A percentile compares a stretch with the other conserved stretches of the same genome.
These are phyloP conservation scores for Balansia obtecta DNA, from an alignment of 2,329 filamentous ascomycete genomes.

Conservation along the genomic window DNA sequence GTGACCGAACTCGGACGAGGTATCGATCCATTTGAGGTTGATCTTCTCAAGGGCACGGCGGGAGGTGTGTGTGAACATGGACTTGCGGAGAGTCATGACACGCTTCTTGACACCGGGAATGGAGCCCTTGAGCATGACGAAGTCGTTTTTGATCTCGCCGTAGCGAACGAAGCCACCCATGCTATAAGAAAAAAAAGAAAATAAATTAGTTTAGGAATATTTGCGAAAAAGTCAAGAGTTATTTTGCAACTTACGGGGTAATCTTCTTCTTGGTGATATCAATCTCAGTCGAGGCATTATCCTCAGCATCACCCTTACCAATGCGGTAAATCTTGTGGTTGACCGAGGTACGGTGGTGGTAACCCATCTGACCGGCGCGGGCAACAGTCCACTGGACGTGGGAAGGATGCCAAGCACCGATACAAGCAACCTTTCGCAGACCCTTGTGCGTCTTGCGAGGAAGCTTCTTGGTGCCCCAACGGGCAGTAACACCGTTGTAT, in stretches of 20 bases:
- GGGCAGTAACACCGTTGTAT: conserved; percentile 90
- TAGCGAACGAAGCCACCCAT: conserved; percentile 99
- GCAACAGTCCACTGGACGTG: conserved; percentile 99
- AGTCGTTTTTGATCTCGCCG: conserved; percentile 99
- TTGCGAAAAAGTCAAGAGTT: no score
- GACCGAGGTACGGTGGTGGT: conserved; percentile 99
- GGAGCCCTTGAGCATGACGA: conserved; percentile 93
- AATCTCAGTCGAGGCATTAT: conserved; percentile 87
- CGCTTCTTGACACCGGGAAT: conserved; percentile 99
- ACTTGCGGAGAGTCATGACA: conserved; percentile 97
- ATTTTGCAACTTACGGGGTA: conserved; percentile 65
- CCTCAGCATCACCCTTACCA: conserved; percentile 81
- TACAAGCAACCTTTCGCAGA: conserved; percentile 99
- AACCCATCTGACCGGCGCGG: conserved; percentile 98
- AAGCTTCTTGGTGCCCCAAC: conserved; percentile 99
- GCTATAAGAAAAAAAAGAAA: conserved; percentile 32
- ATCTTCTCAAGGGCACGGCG: conserved; percentile 97
- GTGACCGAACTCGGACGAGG: conserved; percentile 99
- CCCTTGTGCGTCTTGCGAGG: conserved; percentile 99
- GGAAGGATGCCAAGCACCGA: conserved; percentile 99
- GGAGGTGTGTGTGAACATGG: conserved; percentile 94
- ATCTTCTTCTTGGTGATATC: conserved; percentile 99
- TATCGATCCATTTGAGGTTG: conserved; percentile 99
- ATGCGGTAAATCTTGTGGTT: conserved; percentile 99
- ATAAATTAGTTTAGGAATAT: neutral